Conservation (phyloP, 2,329 filamentous ascomycete genomes). For the Lachnellula occidentalis region DNA sequence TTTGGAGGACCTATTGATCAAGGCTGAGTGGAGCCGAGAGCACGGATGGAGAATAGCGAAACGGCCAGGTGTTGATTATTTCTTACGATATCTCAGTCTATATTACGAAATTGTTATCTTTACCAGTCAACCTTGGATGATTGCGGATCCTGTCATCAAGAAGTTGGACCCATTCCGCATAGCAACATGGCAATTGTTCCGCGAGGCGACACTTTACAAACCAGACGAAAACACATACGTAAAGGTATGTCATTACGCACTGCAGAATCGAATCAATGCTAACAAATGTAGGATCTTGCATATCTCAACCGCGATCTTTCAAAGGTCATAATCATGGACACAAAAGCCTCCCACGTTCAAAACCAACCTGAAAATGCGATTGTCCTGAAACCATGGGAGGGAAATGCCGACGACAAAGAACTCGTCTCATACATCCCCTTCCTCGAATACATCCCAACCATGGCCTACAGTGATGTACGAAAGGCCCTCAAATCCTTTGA, state of each 20-base stretch:
- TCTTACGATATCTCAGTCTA: conserved; percentile 90
- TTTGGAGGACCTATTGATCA: conserved; percentile 87
- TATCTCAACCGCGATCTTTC: conserved; percentile 94
- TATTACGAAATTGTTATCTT: conserved; percentile 98
- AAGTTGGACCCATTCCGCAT: conserved; percentile 95
- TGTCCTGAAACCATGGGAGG: conserved; percentile 83
- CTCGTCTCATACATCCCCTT: conserved; percentile 90
- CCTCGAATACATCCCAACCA: conserved; percentile 93
- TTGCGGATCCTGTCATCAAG: conserved; percentile 80
- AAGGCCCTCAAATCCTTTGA: conserved; percentile 83
- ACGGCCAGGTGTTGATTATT: conserved; percentile 93
- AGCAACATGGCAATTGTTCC: conserved; percentile 90
- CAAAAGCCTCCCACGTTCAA: conserved; percentile 72
- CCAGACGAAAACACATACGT: conserved; percentile 78
- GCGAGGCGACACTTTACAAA: conserved; percentile 95
- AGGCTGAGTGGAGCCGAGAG: conserved; percentile 90
- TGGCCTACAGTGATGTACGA: conserved; percentile 84
- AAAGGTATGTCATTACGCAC: conserved; percentile 57
- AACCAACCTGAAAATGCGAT: conserved; percentile 97
- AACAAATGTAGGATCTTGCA: conserved; percentile 68
- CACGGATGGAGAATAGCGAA: conserved; percentile 95
- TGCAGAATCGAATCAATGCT: conserved; percentile 13
- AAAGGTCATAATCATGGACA: conserved; percentile 94
- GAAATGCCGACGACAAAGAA: conserved; percentile 74
- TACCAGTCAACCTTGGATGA: conserved; percentile 77